Conservation (phyloP, 495 filamentous ascomycete species). For the Trichoderma virens region DNA sequence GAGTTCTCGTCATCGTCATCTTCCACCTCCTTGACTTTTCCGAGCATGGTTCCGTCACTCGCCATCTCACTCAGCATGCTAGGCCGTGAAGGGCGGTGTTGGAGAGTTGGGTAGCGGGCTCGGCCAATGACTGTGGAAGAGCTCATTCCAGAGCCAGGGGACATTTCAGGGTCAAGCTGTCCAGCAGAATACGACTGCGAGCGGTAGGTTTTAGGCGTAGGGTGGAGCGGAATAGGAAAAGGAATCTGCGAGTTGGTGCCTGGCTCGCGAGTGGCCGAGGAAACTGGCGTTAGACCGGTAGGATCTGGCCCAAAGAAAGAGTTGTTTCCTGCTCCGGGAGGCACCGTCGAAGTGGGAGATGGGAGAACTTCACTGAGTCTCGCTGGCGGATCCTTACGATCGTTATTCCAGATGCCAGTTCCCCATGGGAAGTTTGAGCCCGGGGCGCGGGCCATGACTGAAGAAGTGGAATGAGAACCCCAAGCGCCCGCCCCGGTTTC, state of each 20-base stretch:
- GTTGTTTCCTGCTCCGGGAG: constrained; percentile 37
- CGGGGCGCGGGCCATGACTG: constrained; percentile 48
- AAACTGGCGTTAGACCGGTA: constrained; percentile 30
- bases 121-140: constrained; percentile 35
- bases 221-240: constrained; percentile 84
- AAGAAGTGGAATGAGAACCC: constrained; percentile 46
- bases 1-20: constrained; percentile 69
- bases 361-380: constrained; percentile 68
- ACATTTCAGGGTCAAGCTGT: constrained; percentile 69
- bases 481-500: constrained; percentile 57
- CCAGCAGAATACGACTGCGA: constrained; percentile 97
- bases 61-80: constrained; percentile 78
- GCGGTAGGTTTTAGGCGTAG: constrained; percentile 84
- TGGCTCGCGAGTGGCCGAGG: constrained; percentile 35
- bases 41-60: constrained; percentile 60
- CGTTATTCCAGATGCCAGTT: constrained; percentile 68
- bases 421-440: constrained; percentile 62
- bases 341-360: constrained; percentile 62
- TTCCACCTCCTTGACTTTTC: constrained; percentile 74
- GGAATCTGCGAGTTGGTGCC: constrained; percentile 60
- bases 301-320: constrained; percentile 37
- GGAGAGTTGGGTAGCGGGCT: constrained; percentile 56
- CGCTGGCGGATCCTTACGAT: constrained; percentile 68
- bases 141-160: constrained; percentile 38
- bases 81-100: constrained; percentile 76